Base-by-base conservation (phyloP, 768 basidiomycete species). In the Trametes gibbosa region DNA sequence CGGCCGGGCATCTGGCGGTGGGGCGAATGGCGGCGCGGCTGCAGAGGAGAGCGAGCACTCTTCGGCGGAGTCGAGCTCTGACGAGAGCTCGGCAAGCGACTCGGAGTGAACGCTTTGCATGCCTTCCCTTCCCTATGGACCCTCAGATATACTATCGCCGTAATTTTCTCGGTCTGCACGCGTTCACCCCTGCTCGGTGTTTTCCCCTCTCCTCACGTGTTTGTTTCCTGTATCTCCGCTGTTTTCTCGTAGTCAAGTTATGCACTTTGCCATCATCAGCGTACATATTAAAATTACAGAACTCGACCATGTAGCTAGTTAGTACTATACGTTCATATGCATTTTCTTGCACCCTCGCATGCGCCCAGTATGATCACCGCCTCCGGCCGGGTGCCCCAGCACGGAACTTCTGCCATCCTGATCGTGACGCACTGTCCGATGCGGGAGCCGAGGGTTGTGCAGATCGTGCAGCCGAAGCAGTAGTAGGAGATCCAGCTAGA, bases 1-100 rank as follows among this genome's bases (percentile, higher is more conserved):
- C 39, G 68, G 66, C 17, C 58, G 60, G 21, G 57, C 58, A 8
- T 61, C 70, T 0, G 65, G 60, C 13, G 63, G 66, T 12, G 54
- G 59, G 7, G 27, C 59, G 16, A 69, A 69, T 37, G 75, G 77
- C 41, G 77, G 75, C 49, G 74, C 76, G 37, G 69, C 73, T 45
- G 77, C 76, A 24, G 79, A 77, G 53, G 84, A 85, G 60, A 90
- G 87, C 67, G 90, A 90, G 55, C 85, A 79, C 67, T 88, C 86
- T 34, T 90, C 87, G 19, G 89, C 88, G 49, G 90, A 92, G 70
- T 87, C 89, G 10, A 90, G 88, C 73, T 86, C 85, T 43, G 87
- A 82, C 47, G 89, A 90, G 59, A 90, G 88, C 71, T 92, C 90
- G 53, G 90, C 84, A 64, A 91, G 87, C 68, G 90, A 92, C 66